phyloP scores from a whole-genome alignment of 257 asterid species.

The Solanum paucissectum region DNA sequence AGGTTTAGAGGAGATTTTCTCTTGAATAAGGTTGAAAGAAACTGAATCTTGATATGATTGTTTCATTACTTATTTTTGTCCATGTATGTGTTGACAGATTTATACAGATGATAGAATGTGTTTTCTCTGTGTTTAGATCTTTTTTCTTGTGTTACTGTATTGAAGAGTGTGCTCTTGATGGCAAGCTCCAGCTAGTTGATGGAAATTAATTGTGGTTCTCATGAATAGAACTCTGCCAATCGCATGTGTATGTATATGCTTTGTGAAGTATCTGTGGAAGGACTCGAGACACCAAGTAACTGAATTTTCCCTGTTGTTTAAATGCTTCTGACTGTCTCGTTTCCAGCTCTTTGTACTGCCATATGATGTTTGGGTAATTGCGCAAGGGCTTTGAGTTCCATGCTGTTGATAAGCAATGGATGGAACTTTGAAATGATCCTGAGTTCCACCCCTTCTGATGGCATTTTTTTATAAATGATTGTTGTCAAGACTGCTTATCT shows the following conservation, averaged over 20 bases:
- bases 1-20: background rate
- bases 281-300: background rate
- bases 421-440: background rate
- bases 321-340: background rate
- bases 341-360: background rate
- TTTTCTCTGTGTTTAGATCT: background rate
- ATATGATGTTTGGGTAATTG: background rate
- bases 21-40: background rate
- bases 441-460: background rate
- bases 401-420: background rate
- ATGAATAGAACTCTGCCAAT: background rate
- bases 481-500: background rate
- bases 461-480: background rate
- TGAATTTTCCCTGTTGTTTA: background rate
- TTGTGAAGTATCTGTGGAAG: background rate
- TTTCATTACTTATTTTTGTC: background rate
- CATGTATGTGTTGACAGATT: background rate
- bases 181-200: background rate
- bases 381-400: conserved; percentile 2
- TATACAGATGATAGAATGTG: background rate
- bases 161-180: background rate
- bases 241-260: background rate
- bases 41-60: background rate
- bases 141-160: background rate
- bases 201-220: background rate